Base-by-base conservation (phyloP, 768 basidiomycete genomes). In the Cubamyces sp. region DNA sequence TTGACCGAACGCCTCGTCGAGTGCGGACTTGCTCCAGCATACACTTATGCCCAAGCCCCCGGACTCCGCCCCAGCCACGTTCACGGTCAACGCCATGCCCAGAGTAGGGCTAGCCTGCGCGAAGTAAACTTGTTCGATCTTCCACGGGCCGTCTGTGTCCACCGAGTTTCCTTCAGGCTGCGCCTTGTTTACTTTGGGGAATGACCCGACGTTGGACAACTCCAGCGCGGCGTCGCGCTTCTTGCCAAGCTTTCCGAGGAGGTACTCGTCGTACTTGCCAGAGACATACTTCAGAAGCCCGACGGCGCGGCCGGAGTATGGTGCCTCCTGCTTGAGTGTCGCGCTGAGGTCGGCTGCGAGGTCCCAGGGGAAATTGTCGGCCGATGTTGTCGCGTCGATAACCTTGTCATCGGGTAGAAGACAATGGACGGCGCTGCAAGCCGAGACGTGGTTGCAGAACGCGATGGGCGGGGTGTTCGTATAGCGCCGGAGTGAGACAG, bases 181-280 rank as follows among this genome's bases (percentile, higher is more conserved):
- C 11, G 9, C 9, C 34, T 34, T 34, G 9, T 5, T 9, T 11
- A 34, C 34, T 34, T 34, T 34, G 34, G 62, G 64, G 54, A 77
- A 74, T 4, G 62, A 66, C 15, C 79, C 78, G 18, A 76, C 54
- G 63, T 81, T 81, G 25, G 79, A 80, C 16, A 80, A 49, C 64
- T 76, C 76, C 15, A 80, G 60, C 28, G 71, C 74, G n/a, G 19
- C 66, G 4, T 60, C 57, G 30, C 79, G 69, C 64, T 78, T 77
- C 62, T 67, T 70, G 12, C 76, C 76, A 8, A 76, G 52, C 57
- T 68, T 68, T 1, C 71, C 70, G 15, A 54, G 54, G 54, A 76
- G 69, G 61, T 62, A 79, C 8, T 58, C 64, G 18, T 68, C 69
- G 62, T 74, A 76, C 34, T 74, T 67, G 19, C 76, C 74, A 53